Evolutionary conservation across 2,329 filamentous ascomycete species (phyloP), one percentile per base, ranked within the genome.

Genomic region (Calonectria henricotiae): DNA sequence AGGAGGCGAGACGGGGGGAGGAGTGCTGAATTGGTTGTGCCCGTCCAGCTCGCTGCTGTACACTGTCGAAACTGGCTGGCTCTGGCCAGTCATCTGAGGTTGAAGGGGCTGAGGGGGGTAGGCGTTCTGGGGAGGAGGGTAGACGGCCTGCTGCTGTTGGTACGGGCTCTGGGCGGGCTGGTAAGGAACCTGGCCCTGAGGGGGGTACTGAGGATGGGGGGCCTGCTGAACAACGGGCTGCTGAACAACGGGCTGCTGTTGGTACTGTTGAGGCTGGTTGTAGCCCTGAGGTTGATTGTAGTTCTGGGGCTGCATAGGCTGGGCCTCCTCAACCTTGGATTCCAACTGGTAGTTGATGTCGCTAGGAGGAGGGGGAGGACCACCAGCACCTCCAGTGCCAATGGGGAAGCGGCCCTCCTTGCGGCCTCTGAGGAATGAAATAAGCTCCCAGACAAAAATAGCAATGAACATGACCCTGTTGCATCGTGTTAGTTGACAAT

Each of bases 401-500:
- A 79, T 55, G 11, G 77, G 72, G 73, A 82, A 83, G 46, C 80
- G 80, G 13, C 81, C 81, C 12, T 82, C 67, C 76, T 83, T 85
- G 68, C 83, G 83, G n/a, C 79, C 81, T 0, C 73, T 70, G 43
- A 84, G 62, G 73, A 81, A 84, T 20, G 27, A 32, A 69, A 76
- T 74, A 27, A 82, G 60, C 5, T 83, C 81, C 79, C 79, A 83
- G 65, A 78, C 77, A 30, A 84, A 82, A 39, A 80, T 79, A 11
- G 75, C 80, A 39, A 84, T 79, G 69, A 83, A 85, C 9, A 84
- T 76, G 23, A 85, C 65, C 79, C 83, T 85, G 41, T n/a, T 7
- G 3, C 0, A 25, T 47, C 8, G 41, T 2, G 58, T 72, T 55
- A 77, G 72, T 39, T 25, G 5, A 15, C 8, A n/a, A 39, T n/a